These are phyloP conservation scores for Silene conica DNA, from an alignment of 148 eudicot genomes.

Conservation along the genomic window DNA sequence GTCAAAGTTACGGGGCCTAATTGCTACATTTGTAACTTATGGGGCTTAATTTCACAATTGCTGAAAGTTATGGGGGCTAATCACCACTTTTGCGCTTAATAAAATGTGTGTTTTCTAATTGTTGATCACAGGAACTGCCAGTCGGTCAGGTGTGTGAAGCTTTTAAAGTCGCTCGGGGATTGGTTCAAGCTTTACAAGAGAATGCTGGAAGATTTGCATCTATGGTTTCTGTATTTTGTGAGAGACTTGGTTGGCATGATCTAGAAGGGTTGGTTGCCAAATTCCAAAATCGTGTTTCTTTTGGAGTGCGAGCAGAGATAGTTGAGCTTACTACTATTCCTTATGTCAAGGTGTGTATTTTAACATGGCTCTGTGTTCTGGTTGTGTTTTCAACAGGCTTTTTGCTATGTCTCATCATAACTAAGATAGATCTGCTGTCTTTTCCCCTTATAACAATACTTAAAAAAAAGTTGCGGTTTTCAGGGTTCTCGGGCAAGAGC, in stretches of 20 bases:
- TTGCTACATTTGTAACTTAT: too few relatives aligned
- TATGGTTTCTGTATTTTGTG: constrained; percentile 94
- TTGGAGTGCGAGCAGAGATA: constrained; percentile 98
- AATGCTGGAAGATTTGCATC: constrained; percentile 99
- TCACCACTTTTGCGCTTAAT: too few relatives aligned
- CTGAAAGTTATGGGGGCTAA: too few relatives aligned
- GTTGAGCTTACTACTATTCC: constrained; percentile 94
- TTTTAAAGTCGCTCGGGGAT: constrained; percentile 94
- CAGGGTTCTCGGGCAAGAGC: constrained; percentile 99
- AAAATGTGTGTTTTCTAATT: constrained; percentile 7
- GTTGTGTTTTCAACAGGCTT: constrained; percentile 10
- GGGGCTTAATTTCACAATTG: too few relatives aligned
- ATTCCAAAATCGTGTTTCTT: constrained; percentile 91
- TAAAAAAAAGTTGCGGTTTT: not conserved
- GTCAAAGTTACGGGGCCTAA: too few relatives aligned
- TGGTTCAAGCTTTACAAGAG: constrained; percentile 97
- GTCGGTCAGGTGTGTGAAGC: constrained; percentile 87
- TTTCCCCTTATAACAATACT: not conserved
- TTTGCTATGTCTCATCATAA: constrained; percentile 1
- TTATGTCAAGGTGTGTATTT: constrained; percentile 62
- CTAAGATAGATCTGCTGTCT: not conserved
- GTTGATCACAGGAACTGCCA: constrained; percentile 61
- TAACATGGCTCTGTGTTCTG: constrained; percentile 2
- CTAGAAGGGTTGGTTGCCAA: constrained; percentile 87
- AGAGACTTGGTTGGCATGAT: constrained; percentile 99